Conservation (phyloP, 2,329 filamentous ascomycete genomes). For the Neurospora sp. region DNA sequence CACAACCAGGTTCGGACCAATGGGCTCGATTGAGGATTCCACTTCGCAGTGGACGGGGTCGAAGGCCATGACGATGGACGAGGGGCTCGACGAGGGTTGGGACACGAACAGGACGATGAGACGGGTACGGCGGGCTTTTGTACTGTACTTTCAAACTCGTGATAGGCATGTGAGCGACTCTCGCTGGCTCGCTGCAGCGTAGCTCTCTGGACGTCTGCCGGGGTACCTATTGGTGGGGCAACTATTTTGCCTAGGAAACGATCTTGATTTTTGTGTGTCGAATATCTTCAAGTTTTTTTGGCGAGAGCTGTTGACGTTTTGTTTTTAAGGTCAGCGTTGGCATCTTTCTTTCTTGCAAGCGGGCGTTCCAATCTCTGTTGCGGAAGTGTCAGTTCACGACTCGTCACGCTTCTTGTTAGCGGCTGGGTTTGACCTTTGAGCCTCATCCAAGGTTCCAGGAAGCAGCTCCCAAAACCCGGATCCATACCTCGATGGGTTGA, state of each 20-base stretch:
- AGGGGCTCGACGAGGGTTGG: not conserved
- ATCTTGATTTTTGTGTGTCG: not conserved
- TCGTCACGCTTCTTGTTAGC: not conserved
- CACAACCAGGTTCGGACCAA: not conserved
- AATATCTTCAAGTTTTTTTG: not conserved
- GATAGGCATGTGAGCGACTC: not conserved
- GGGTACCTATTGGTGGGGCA: not conserved
- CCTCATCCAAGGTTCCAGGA: not conserved
- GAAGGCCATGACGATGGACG: not conserved
- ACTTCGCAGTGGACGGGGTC: not conserved
- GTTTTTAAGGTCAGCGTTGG: not conserved
- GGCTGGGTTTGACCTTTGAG: not conserved
- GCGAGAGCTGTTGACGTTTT: not conserved
- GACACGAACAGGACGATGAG: not conserved
- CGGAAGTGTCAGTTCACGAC: not conserved
- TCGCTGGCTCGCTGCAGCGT: not conserved
- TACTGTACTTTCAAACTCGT: not conserved
- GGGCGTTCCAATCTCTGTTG: not conserved
- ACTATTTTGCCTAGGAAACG: not conserved
- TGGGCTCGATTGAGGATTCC: not conserved
- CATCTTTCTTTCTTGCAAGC: not conserved
- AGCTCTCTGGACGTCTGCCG: not conserved
- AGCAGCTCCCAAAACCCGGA: not conserved
- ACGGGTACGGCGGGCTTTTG: not conserved
- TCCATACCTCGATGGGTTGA: not conserved